phyloP scores from a whole-genome alignment of 345 rosid genomes.

The Salix arbutifolia region DNA sequence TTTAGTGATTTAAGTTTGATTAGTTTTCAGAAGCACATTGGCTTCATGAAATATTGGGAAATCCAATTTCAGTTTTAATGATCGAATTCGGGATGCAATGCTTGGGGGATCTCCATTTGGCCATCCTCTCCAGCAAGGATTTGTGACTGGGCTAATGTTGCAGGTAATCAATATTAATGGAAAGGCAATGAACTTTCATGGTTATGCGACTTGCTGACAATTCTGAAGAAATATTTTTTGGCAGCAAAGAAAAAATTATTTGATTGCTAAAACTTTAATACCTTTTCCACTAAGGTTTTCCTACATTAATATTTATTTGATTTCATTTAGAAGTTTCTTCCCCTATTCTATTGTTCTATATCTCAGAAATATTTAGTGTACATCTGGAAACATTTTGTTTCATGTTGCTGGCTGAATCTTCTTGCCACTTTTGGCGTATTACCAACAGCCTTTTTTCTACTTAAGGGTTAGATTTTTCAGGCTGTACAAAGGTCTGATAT shows the following conservation, averaged over 20 bases:
- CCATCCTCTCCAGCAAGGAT: constrained; percentile 94
- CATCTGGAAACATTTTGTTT: constrained; percentile 3
- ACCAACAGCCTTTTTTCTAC: background rate
- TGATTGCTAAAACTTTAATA: no score
- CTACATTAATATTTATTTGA: background rate
- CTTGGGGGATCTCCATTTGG: constrained; percentile 99
- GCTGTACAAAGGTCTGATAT: background rate
- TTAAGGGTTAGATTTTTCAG: background rate
- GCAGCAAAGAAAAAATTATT: background rate
- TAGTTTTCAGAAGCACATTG: background rate
- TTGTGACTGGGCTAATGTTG: constrained; percentile 72
- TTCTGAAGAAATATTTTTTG: background rate
- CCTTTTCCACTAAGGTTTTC: background rate
- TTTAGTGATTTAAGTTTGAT: background rate
- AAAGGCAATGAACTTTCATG: background rate
- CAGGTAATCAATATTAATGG: constrained; percentile 45
- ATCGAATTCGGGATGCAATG: constrained; percentile 92
- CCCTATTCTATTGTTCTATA: background rate
- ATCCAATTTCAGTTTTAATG: constrained; percentile 69
- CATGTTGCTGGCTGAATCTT: background rate
- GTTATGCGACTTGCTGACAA: background rate
- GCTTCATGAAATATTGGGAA: constrained; percentile 10
- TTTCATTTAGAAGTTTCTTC: background rate
- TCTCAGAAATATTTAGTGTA: background rate
- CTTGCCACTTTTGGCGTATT: background rate